These are phyloP conservation scores for Ustilago xerochloae DNA, from an alignment of 1,284 basidiomycete species.

Conservation along the genomic window DNA sequence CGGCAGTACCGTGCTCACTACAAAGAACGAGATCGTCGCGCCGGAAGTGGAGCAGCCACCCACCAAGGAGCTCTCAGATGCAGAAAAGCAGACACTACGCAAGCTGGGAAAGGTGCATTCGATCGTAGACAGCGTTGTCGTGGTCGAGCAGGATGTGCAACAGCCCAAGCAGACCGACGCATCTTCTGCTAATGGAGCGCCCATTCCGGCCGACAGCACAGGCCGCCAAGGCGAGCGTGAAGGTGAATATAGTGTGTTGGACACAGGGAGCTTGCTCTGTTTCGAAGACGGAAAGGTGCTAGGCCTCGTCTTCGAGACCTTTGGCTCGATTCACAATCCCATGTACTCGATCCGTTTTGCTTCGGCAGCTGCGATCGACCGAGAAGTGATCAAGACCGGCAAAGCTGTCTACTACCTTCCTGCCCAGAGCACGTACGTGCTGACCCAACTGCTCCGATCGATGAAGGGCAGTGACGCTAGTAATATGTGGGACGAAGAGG, in stretches of 20 bases:
- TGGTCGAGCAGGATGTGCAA: constrained; percentile 59
- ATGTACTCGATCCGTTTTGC: constrained; percentile 79
- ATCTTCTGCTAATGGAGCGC: neutral
- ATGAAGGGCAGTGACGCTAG: constrained; percentile 88
- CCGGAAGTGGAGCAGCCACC: constrained; percentile 44
- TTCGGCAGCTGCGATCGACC: constrained; percentile 64
- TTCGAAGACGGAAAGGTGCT: constrained; percentile 84
- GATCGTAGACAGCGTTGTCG: constrained; percentile 63
- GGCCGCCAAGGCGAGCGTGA: constrained; percentile 47
- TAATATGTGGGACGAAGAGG: constrained; percentile 89
- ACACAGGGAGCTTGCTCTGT: constrained; percentile 85
- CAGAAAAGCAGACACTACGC: constrained; percentile 39
- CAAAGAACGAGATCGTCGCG: constrained; percentile 59
- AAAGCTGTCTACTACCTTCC: constrained; percentile 79
- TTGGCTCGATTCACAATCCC: constrained; percentile 85
- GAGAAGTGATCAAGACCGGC: constrained; percentile 20
- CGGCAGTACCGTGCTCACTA: constrained; percentile 36
- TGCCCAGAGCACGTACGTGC: constrained; percentile 79
- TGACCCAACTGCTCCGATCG: constrained; percentile 74
- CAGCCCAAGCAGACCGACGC: constrained; percentile 7
- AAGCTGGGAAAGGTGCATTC: constrained; percentile 60
- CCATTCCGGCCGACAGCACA: constrained; percentile 43
- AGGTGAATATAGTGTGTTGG: constrained; percentile 76
- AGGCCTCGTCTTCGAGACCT: constrained; percentile 88
- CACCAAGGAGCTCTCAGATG: constrained; percentile 28